Base-by-base conservation (phyloP, 106 monocot genomes). In the Platanthera zijinensis region DNA sequence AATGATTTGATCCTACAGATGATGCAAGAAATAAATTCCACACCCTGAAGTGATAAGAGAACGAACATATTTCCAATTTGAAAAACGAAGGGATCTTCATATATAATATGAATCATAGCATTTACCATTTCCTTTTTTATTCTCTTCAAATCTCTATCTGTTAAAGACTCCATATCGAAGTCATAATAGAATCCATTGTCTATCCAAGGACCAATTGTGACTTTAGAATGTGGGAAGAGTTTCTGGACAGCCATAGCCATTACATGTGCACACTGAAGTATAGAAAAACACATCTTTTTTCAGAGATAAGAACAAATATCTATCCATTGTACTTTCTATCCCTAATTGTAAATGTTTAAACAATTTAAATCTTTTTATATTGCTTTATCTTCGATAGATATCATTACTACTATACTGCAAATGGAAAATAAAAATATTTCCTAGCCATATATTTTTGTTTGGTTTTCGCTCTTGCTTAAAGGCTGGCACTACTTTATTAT, bases 171-270 rank as follows among this genome's bases (percentile, higher is more conserved):
- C 91, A 93, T 96, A 76, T 96, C 93, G 75, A 96, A 96, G 69
- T 96, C 96, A 84, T 96, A 96, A 82, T 87, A 96, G 66, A 96
- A 96, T 4, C 96, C 96, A 84, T 89, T 93, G 15, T 93, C 96
- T 63, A 96, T 96, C 96, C 96, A 96, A 72, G 96, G 96, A 39
- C 96, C 96, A 71, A 96, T 93, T 13, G 93, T 96, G 48, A 96
- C 96, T 80, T 96, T 93, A 50, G 96, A 80, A 54, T 72, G 73
- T 59, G 93, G 93, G 78, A 96, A 96, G 53, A 96, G 74, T 74
- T 93, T 96, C 81, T 96, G 96, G 78, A 96, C 96, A 86, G 96
- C 96, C 96, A 96, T 96, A 57, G 96, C 96, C 93, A 96, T 96
- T 48, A 96, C 96, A 91, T 96, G 96, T 51, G 96, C 93, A 79